Conservation (phyloP, 1,284 basidiomycete species). For the Pseudozyma sp. region DNA sequence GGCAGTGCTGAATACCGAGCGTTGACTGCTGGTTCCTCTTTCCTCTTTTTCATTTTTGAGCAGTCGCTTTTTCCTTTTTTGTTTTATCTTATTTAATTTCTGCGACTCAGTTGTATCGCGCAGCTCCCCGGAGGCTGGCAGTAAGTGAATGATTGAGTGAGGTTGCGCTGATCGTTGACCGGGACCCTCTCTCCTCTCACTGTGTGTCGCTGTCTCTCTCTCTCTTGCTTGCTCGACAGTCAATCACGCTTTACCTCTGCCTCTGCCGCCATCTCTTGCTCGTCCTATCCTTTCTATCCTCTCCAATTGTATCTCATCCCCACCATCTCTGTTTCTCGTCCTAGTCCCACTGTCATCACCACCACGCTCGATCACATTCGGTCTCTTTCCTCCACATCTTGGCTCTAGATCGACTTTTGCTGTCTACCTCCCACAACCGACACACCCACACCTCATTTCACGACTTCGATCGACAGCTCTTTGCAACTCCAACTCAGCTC, state of each 20-base stretch:
- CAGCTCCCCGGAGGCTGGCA: too few species aligned
- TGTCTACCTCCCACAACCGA: conserved; percentile 6
- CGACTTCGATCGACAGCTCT: background rate
- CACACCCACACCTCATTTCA: conserved; percentile 14
- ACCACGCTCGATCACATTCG: conserved; percentile 7
- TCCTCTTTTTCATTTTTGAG: background rate
- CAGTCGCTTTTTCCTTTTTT: background rate
- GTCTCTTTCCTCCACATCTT: conserved; percentile 1
- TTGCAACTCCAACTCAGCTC: background rate
- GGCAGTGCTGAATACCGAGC: background rate
- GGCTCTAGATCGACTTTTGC: background rate
- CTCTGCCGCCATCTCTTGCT: conserved; percentile 12
- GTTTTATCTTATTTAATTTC: conserved; percentile 4
- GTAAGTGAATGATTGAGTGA: background rate
- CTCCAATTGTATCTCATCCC: conserved; percentile 2
- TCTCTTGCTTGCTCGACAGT: background rate
- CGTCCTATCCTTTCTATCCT: background rate
- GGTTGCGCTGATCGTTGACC: conserved; percentile 10
- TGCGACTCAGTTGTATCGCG: background rate
- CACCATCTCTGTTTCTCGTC: conserved; percentile 9
- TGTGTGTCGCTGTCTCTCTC: conserved; percentile 9
- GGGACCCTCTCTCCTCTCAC: conserved; percentile 18
- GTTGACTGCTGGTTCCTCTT: background rate
- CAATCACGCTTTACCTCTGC: background rate
- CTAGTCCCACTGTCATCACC: background rate